A percentile compares a stretch with the other conserved stretches of the same genome.
Conservation (phyloP, 140 eudicot genomes). For the Cichorium intybus region DNA sequence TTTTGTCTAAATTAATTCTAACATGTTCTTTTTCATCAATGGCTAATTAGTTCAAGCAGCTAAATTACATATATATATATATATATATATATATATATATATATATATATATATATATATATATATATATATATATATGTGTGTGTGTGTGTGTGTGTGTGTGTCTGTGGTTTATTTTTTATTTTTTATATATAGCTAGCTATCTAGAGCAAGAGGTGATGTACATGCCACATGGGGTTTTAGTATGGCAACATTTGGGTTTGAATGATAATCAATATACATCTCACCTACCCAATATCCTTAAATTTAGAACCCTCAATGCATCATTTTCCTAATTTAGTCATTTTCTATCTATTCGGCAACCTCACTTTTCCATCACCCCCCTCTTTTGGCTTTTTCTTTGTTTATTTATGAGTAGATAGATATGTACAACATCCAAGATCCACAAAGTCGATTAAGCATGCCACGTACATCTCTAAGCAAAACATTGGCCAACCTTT, state of each 20-base stretch:
- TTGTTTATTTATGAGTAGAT: conserved; percentile 1
- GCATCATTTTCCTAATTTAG: conserved; percentile 25
- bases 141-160: too few species aligned
- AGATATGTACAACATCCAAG: background rate
- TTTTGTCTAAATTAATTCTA: background rate
- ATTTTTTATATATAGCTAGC: too few species aligned
- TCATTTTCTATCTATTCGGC: conserved; percentile 19
- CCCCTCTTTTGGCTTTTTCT: background rate
- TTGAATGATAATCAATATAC: conserved; percentile 23
- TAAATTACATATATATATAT: too few species aligned
- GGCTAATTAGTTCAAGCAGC: too few species aligned
- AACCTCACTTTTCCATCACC: background rate
- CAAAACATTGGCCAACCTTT: background rate
- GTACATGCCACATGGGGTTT: conserved; percentile 33
- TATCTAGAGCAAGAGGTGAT: conserved; percentile 6
- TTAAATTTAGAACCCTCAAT: conserved; percentile 16
- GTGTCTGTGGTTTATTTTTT: too few species aligned
- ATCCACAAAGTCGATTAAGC: background rate
- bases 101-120: background rate
- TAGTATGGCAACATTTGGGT: conserved; percentile 15
- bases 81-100: background rate
- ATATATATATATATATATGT: background rate
- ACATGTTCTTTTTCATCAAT: background rate
- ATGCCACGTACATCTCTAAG: background rate
- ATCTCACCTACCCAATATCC: conserved; percentile 34